Base-by-base conservation (phyloP, 2,329 filamentous ascomycete species). In the Fusarium anguioides region DNA sequence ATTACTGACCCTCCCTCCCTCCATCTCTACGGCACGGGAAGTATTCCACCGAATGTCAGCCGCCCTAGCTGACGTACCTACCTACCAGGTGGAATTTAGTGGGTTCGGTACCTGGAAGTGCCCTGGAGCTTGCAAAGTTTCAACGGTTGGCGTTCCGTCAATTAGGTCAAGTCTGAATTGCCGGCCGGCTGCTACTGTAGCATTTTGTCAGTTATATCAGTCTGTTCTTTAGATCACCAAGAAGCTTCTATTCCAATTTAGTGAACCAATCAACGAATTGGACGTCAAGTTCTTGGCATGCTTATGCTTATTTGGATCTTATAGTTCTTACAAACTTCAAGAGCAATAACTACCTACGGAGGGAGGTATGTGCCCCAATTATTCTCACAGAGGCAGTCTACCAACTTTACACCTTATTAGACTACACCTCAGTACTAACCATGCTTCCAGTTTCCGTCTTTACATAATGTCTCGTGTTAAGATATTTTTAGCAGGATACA, bases 21-120 rank as follows among this genome's bases (percentile, higher is more conserved):
- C 56, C 60, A 61, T 51, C 51, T 48, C 14, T 35, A 57, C 27
- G 41, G 46, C 50, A 39, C 21, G 52, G 44, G 26, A 45, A 18
- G 49, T 53, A 68, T 60, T 61, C 41, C 66, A 71, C 65, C 70
- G 41, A 50, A 71, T 69, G 72, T 74, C 70, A 72, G 72, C 72
- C 56, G 39, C 47, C 24, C 35, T n/a, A 50, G 35, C 35, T 42
- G 24, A 49, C 23, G 46, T 41, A 41, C 33, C 27, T 46, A 49
- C 23, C 33, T 41, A 41, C 33, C 27, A 41, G 40, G 60, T 68
- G 66, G 60, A 57, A 68, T 70, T 74, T 71, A 73, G 71, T 71
- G 70, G 66, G 45, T 63, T 33, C 60, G 64, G 60, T 45, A 48
- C 61, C 47, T 58, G 49, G 35, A 60, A 39, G 40, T 58, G 50